A percentile compares a stretch with the other conserved stretches of the same genome.
phyloP scores from a whole-genome alignment of 2,329 filamentous ascomycete species.

The Didymella keratinophila region DNA sequence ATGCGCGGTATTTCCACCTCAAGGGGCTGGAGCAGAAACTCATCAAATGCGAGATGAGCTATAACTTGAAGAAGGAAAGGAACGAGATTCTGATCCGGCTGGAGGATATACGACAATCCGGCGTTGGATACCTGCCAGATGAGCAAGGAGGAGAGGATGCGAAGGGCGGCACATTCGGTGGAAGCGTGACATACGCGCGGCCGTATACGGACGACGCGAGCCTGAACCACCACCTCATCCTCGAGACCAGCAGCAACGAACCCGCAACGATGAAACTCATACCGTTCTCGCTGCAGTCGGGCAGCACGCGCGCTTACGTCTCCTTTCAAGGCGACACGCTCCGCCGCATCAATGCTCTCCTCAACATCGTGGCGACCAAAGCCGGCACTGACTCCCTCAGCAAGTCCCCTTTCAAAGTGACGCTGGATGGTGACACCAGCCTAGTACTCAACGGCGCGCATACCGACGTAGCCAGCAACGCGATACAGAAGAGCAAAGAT shows the following conservation, averaged over 20 bases:
- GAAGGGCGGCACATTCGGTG: slow-evolving; percentile 58
- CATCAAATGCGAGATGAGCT: slow-evolving; percentile 77
- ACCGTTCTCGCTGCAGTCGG: slow-evolving; percentile 16
- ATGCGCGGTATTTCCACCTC: slow-evolving; percentile 92
- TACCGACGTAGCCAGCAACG: not conserved
- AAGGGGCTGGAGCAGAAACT: slow-evolving; percentile 89
- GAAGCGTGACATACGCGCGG: slow-evolving; percentile 76
- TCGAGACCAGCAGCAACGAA: slow-evolving; percentile 68
- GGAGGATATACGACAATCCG: slow-evolving; percentile 88
- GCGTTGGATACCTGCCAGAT: slow-evolving; percentile 71
- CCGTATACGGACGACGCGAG: slow-evolving; percentile 82
- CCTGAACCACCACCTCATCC: slow-evolving; percentile 69
- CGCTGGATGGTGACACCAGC: slow-evolving; percentile 48
- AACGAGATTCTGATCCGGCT: slow-evolving; percentile 81
- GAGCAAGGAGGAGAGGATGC: too few relatives aligned
- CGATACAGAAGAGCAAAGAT: not conserved
- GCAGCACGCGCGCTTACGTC: slow-evolving; percentile 53
- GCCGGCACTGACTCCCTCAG: slow-evolving; percentile 72
- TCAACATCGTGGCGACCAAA: slow-evolving; percentile 83
- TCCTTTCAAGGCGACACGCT: slow-evolving; percentile 78
- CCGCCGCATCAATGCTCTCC: slow-evolving; percentile 73
- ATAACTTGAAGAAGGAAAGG: slow-evolving; percentile 72
- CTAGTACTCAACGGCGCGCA: not conserved
- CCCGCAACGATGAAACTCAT: slow-evolving; percentile 53
- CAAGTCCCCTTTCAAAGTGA: not conserved